These are phyloP conservation scores for Elasticomyces elasticus DNA, from an alignment of 495 filamentous ascomycete genomes.

Conservation along the genomic window DNA sequence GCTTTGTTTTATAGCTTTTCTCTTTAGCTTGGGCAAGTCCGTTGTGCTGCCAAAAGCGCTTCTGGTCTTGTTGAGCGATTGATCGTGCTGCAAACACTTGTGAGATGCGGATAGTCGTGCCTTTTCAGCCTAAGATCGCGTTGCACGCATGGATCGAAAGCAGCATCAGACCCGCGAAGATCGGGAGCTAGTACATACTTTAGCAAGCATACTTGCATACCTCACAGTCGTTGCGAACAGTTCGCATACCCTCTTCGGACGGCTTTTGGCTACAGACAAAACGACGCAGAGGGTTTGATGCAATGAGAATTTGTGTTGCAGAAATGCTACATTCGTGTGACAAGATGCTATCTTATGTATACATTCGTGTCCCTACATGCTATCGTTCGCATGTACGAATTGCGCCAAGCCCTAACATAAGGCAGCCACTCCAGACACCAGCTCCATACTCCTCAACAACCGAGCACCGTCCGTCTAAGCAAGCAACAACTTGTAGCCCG, in stretches of 20 bases:
- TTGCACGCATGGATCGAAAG: background rate
- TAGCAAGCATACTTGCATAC: background rate
- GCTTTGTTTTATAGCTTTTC: too few relatives aligned
- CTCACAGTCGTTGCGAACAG: background rate
- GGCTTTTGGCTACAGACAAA: too few relatives aligned
- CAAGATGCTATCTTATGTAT: too few relatives aligned
- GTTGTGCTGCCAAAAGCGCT: background rate
- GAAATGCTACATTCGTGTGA: too few relatives aligned
- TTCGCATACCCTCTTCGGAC: too few relatives aligned
- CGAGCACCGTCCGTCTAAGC: too few relatives aligned
- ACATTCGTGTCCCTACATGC: too few relatives aligned
- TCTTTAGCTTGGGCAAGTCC: background rate
- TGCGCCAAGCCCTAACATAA: too few relatives aligned
- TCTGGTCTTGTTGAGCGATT: background rate
- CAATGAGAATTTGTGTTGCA: too few relatives aligned
- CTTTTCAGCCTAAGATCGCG: background rate
- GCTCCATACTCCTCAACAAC: background rate
- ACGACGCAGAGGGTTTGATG: too few relatives aligned
- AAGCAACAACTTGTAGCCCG: conserved; percentile 69
- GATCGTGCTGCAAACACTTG: background rate
- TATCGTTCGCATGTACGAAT: too few relatives aligned
- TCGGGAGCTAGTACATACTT: background rate
- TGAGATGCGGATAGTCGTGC: background rate
- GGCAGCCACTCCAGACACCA: too few relatives aligned
- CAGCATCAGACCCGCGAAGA: background rate